These are phyloP conservation scores for Artemisia princeps DNA, from an alignment of 140 eudicot genomes.

Conservation along the genomic window DNA sequence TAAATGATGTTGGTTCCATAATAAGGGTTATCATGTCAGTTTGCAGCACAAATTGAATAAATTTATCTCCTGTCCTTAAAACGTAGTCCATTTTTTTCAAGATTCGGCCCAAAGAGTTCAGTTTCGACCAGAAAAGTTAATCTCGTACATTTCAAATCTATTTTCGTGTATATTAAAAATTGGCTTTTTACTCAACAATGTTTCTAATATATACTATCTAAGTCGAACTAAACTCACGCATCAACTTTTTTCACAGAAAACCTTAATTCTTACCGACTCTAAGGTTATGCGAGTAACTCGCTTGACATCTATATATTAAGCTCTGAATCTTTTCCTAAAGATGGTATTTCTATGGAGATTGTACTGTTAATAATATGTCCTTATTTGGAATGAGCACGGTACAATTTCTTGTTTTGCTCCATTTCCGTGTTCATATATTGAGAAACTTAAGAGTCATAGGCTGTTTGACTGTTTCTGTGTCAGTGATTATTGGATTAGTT, in stretches of 20 bases:
- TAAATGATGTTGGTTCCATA: too few relatives aligned
- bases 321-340: neutral
- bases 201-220: too few relatives aligned
- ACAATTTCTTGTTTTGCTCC: constrained; percentile 7
- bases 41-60: too few relatives aligned
- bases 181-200: too few relatives aligned
- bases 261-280: neutral
- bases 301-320: neutral
- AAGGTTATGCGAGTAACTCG: neutral
- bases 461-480: neutral
- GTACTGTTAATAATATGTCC: neutral
- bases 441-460: neutral
- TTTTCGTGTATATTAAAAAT: too few relatives aligned
- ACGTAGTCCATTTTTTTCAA: too few relatives aligned
- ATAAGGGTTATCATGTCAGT: too few relatives aligned
- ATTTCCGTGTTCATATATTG: neutral
- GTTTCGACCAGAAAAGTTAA: too few relatives aligned
- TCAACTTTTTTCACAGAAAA: neutral
- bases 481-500: neutral
- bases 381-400: constrained; percentile 6
- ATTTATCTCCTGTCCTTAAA: too few relatives aligned
- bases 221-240: neutral
- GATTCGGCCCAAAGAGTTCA: too few relatives aligned
- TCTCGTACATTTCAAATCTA: too few relatives aligned
- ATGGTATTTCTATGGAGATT: neutral